Percentiles rank a stretch among this genome's conserved stretches.
These are phyloP conservation scores for Oleoguttula mirabilis DNA, from an alignment of 495 filamentous ascomycete species.

Conservation along the genomic window DNA sequence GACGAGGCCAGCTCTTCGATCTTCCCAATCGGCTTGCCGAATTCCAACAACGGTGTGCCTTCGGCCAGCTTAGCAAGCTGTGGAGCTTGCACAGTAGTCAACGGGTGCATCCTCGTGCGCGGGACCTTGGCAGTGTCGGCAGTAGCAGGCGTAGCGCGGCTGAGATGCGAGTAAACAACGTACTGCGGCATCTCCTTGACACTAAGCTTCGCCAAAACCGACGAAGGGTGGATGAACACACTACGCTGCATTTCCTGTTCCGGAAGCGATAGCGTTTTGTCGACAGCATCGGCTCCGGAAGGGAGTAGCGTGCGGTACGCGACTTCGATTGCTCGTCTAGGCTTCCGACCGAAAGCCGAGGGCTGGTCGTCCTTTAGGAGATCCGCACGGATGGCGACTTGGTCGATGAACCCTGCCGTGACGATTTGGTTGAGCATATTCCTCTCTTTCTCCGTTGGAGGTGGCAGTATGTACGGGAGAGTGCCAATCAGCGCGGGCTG, in stretches of 20 bases:
- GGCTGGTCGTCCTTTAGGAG: constrained; percentile 50
- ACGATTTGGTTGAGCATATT: constrained; percentile 81
- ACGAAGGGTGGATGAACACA: constrained; percentile 81
- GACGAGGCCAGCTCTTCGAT: constrained; percentile 40
- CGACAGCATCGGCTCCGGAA: constrained; percentile 47
- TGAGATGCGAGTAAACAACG: constrained; percentile 75
- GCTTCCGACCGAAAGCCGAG: constrained; percentile 56
- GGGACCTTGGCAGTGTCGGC: constrained; percentile 37
- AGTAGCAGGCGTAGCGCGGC: constrained; percentile 46
- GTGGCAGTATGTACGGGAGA: constrained; percentile 43
- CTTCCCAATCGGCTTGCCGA: constrained; percentile 83
- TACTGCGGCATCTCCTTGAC: constrained; percentile 65
- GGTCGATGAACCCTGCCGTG: constrained; percentile 87
- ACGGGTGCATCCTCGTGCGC: constrained; percentile 77
- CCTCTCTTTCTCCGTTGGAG: constrained; percentile 58
- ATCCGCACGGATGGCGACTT: constrained; percentile 88
- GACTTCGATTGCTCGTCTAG: constrained; percentile 72
- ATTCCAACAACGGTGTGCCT: constrained; percentile 71
- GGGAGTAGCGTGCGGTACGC: constrained; percentile 82
- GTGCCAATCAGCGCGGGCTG: constrained; percentile 52
- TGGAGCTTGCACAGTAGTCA: constrained; percentile 61
- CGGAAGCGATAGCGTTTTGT: constrained; percentile 12
- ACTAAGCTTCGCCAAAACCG: constrained; percentile 57
- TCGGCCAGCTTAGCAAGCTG: constrained; percentile 73
- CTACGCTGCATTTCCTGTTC: constrained; percentile 35